These are phyloP conservation scores for Cryptosporidium sp. DNA, from an alignment of 169 alveolate species.

Conservation along the genomic window DNA sequence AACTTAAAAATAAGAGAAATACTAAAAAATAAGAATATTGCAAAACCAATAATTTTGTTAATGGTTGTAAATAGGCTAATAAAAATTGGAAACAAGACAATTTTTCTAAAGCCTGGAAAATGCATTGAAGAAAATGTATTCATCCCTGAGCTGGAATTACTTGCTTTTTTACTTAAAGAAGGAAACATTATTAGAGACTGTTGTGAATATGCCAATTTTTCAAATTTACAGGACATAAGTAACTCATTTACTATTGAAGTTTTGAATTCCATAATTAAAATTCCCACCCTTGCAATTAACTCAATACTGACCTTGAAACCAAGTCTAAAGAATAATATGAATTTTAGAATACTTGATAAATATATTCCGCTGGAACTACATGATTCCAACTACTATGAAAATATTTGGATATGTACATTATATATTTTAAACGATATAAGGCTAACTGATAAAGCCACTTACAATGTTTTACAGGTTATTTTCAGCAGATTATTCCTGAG, in stretches of 20 bases:
- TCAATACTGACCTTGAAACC: not conserved
- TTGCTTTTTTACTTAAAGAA: not conserved
- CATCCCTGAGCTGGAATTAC: not conserved
- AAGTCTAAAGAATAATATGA: not conserved
- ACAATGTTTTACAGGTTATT: not conserved
- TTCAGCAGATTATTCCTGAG: slow-evolving; percentile 36
- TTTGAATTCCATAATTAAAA: slow-evolving; percentile 25
- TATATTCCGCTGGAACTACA: slow-evolving; percentile 47
- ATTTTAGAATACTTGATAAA: slow-evolving; percentile 11
- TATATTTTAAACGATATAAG: not conserved
- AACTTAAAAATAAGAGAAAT: not conserved
- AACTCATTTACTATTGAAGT: not conserved
- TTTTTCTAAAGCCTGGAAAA: not conserved
- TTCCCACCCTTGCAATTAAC: slow-evolving; percentile 30
- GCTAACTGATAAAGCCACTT: not conserved
- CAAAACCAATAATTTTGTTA: not conserved
- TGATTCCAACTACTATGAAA: slow-evolving; percentile 2
- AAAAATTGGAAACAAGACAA: not conserved
- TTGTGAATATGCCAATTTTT: not conserved
- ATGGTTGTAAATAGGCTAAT: slow-evolving; percentile 7
- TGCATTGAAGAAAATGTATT: not conserved
- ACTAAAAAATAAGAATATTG: not conserved
- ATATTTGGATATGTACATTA: slow-evolving; percentile 20
- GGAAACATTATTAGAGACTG: slow-evolving; percentile 2
- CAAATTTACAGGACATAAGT: not conserved